Evolutionary conservation across 208 protist genomes (phyloP).

Genomic region (Wallacemonas sp.): DNA sequence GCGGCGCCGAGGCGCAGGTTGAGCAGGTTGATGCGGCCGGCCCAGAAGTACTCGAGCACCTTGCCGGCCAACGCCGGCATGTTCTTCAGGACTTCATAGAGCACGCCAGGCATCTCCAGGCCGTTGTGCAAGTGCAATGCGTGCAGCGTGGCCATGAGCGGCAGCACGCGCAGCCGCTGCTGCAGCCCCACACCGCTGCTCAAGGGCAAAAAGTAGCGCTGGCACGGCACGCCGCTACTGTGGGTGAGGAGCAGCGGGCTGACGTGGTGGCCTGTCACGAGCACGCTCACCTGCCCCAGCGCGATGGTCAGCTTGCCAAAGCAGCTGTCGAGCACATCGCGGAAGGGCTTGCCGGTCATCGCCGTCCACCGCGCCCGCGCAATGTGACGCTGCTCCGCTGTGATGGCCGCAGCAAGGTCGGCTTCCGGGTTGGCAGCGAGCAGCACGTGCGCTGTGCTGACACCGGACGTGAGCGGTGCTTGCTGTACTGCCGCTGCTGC

Average conservation of each 20-base stretch:
- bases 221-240: slow-evolving; percentile 38
- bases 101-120: slow-evolving; percentile 73
- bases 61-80: slow-evolving; percentile 68
- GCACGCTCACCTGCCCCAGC: slow-evolving; percentile 71
- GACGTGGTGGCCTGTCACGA: slow-evolving; percentile 64
- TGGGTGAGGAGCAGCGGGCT: slow-evolving; percentile 54
- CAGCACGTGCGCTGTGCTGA: too few species aligned
- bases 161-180: slow-evolving; percentile 79
- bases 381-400: slow-evolving; percentile 31
- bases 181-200: slow-evolving; percentile 66
- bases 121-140: slow-evolving; percentile 63
- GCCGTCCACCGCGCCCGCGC: slow-evolving; percentile 29
- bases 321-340: slow-evolving; percentile 39
- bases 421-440: not conserved
- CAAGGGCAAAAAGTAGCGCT: slow-evolving; percentile 71
- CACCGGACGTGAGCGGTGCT: too few species aligned
- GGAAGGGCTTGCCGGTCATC: slow-evolving; percentile 42
- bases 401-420: not conserved
- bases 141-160: slow-evolving; percentile 65
- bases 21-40: slow-evolving; percentile 47
- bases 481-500: too few species aligned
- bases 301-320: slow-evolving; percentile 67
- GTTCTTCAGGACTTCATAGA: slow-evolving; percentile 86
- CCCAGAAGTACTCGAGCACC: slow-evolving; percentile 69
- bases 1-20: slow-evolving; percentile 56